Evolutionary conservation across 495 filamentous ascomycete genomes (phyloP).

Genomic region (Hypoxylon cercidicola): DNA sequence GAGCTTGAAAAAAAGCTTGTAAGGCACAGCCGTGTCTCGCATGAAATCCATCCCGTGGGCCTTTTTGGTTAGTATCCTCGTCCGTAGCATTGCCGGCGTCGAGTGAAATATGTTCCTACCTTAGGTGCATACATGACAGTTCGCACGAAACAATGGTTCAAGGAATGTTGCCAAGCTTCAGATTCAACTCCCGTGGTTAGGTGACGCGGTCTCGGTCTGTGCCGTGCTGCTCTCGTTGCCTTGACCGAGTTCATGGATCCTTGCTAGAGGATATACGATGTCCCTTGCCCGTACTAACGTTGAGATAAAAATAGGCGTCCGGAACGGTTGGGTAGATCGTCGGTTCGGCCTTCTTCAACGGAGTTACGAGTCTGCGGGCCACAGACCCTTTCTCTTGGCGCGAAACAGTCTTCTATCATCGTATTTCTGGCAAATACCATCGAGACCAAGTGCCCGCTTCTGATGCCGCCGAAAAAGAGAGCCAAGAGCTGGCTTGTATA

Average conservation of each 20-base stretch:
- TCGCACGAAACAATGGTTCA: slow-evolving; percentile 12
- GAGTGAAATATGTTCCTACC: not conserved
- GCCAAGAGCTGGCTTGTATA: slow-evolving; percentile 33
- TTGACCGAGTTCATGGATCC: slow-evolving; percentile 1
- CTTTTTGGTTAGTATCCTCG: slow-evolving; percentile 6
- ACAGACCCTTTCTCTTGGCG: not conserved
- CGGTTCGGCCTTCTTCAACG: not conserved
- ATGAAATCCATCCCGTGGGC: slow-evolving; percentile 8
- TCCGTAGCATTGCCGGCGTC: slow-evolving; percentile 1
- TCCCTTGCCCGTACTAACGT: slow-evolving; percentile 9
- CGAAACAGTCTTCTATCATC: not conserved
- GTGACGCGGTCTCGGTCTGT: slow-evolving; percentile 35
- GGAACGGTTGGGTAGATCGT: not conserved
- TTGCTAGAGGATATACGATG: not conserved
- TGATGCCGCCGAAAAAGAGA: slow-evolving; percentile 14
- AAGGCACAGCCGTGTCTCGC: slow-evolving; percentile 25
- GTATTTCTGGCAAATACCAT: not conserved
- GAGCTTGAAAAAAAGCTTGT: not conserved
- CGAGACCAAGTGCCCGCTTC: not conserved
- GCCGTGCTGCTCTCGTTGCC: slow-evolving; percentile 8
- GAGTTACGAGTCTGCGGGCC: not conserved
- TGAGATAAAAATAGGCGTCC: not conserved
- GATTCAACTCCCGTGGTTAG: slow-evolving; percentile 8
- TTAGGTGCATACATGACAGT: too few relatives aligned
- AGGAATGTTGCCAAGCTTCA: slow-evolving; percentile 38